A percentile compares a stretch with the other conserved stretches of the same genome.
Conservation (phyloP, 2,329 filamentous ascomycete genomes). For the Aspergillus jensenii region DNA sequence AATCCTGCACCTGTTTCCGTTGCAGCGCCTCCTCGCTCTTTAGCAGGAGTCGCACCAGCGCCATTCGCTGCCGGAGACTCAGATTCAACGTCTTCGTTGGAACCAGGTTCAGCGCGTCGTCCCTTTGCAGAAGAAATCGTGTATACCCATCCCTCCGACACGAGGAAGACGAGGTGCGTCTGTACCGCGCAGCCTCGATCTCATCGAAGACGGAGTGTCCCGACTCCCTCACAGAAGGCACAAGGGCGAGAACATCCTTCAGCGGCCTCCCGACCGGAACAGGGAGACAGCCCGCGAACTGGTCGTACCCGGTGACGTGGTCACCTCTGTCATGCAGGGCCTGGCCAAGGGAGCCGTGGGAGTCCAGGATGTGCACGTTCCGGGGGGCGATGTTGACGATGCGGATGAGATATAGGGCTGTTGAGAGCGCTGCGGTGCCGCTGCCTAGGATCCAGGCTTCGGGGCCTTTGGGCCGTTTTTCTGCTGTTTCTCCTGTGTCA, state of each 20-base stretch:
- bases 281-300: slow-evolving; percentile 20
- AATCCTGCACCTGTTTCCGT: slow-evolving; percentile 13
- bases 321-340: slow-evolving; percentile 9
- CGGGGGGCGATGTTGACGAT: background rate
- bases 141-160: too few relatives aligned
- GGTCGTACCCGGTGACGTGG: slow-evolving; percentile 14
- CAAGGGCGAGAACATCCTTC: slow-evolving; percentile 12
- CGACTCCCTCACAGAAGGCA: slow-evolving; percentile 6
- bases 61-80: slow-evolving; percentile 4
- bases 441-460: slow-evolving; percentile 8
- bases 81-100: too few relatives aligned
- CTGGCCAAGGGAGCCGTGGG: background rate
- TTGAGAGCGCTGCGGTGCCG: slow-evolving; percentile 5
- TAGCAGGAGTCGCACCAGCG: slow-evolving; percentile 10
- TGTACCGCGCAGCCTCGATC: background rate
- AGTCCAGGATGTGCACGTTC: slow-evolving; percentile 2
- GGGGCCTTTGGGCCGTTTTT: background rate
- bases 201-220: slow-evolving; percentile 7
- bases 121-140: too few relatives aligned
- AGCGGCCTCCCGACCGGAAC: slow-evolving; percentile 13
- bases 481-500: too few relatives aligned
- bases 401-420: slow-evolving; percentile 2
- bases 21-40: slow-evolving; percentile 9
- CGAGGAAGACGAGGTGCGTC: too few relatives aligned
- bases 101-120: too few relatives aligned